These are phyloP conservation scores for Xerocomus brunneocitrinus DNA, from an alignment of 768 basidiomycete genomes.

Conservation along the genomic window DNA sequence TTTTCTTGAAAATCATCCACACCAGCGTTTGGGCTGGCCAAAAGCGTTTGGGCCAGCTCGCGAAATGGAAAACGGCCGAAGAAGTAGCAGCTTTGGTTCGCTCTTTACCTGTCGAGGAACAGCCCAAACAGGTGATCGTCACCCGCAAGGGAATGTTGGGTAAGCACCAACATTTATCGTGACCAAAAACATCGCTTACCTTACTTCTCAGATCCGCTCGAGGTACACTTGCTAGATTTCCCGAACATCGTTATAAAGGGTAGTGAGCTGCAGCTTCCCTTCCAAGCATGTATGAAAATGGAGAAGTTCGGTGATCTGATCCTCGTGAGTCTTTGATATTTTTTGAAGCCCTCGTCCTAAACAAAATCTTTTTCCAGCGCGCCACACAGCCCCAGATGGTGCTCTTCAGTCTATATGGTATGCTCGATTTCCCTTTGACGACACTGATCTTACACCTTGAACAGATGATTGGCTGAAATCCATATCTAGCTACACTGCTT, in stretches of 20 bases:
- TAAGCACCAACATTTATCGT: slow-evolving; percentile 27
- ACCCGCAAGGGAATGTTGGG: slow-evolving; percentile 99
- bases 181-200: slow-evolving; percentile 2
- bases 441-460: slow-evolving; percentile 4
- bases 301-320: slow-evolving; percentile 99
- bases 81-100: slow-evolving; percentile 98
- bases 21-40: slow-evolving; percentile 99
- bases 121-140: slow-evolving; percentile 99
- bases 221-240: slow-evolving; percentile 99
- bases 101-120: slow-evolving; percentile 98
- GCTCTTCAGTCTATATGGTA: slow-evolving; percentile 91
- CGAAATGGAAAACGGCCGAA: slow-evolving; percentile 99
- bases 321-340: slow-evolving; percentile 43
- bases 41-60: slow-evolving; percentile 98
- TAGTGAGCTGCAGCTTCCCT: slow-evolving; percentile 94
- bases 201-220: slow-evolving; percentile 66
- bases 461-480: slow-evolving; percentile 98
- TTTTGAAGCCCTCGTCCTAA: neutral
- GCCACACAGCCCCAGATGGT: slow-evolving; percentile 99
- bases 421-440: slow-evolving; percentile 10
- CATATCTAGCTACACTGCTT: slow-evolving; percentile 98
- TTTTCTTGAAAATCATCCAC: slow-evolving; percentile 99
- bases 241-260: slow-evolving; percentile 99
- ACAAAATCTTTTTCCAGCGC: slow-evolving; percentile 42
- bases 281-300: slow-evolving; percentile 99